These are phyloP conservation scores for Cytospora paraplurivora DNA, from an alignment of 2,329 filamentous ascomycete species.

Conservation along the genomic window DNA sequence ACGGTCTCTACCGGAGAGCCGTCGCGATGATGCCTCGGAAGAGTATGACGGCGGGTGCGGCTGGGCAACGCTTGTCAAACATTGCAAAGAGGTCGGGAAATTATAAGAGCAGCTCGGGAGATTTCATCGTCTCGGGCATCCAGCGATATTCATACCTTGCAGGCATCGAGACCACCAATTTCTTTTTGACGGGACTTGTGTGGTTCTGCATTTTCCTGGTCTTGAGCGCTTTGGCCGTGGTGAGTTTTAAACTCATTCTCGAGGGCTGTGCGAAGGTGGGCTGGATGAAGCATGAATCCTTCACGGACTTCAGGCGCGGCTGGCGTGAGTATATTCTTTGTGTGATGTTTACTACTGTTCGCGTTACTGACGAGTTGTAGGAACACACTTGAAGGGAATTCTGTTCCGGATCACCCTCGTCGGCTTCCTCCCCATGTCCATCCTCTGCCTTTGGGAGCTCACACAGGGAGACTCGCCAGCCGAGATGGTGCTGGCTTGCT, in stretches of 20 bases:
- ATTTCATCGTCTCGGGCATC: constrained; percentile 68
- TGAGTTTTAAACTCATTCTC: constrained; percentile 73
- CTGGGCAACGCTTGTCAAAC: constrained; percentile 15
- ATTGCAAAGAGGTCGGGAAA: constrained; percentile 35
- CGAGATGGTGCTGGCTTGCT: constrained; percentile 75
- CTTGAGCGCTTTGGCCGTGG: constrained; percentile 68
- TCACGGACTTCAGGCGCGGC: constrained; percentile 83
- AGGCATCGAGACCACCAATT: constrained; percentile 77
- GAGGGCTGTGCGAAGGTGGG: constrained; percentile 70
- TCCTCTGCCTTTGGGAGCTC: constrained; percentile 84
- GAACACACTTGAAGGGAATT: constrained; percentile 69
- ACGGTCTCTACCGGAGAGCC: constrained; percentile 38
- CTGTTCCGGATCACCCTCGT: constrained; percentile 82
- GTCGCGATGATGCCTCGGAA: constrained; percentile 39
- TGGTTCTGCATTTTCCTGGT: constrained; percentile 81
- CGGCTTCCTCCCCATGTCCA: constrained; percentile 81
- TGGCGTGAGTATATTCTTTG: constrained; percentile 58
- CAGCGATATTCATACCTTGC: constrained; percentile 81
- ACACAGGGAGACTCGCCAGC: constrained; percentile 76
- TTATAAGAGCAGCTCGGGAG: constrained; percentile 47
- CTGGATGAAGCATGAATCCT: constrained; percentile 78
- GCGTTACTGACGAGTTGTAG: not conserved
- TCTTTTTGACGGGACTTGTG: constrained; percentile 80
- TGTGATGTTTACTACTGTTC: not conserved
- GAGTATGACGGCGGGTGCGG: constrained; percentile 20